These are phyloP conservation scores for Linaria vulgaris DNA, from an alignment of 257 asterid genomes.

Conservation along the genomic window DNA sequence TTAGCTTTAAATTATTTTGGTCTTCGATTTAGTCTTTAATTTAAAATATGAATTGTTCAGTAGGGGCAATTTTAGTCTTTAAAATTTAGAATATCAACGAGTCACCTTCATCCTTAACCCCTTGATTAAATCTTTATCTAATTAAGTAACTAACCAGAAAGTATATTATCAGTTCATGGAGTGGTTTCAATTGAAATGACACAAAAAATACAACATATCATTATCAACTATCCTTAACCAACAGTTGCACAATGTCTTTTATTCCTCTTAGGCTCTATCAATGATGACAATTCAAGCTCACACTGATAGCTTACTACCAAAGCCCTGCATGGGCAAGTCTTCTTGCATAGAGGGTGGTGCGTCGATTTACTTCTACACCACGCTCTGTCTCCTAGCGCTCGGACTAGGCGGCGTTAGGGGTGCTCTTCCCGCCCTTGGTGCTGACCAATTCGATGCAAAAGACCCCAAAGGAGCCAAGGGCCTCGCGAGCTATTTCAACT, in stretches of 20 bases:
- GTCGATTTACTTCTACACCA: slow-evolving; percentile 58
- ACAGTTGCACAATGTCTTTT: background rate
- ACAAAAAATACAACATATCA: slow-evolving; percentile 3
- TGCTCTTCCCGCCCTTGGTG: slow-evolving; percentile 82
- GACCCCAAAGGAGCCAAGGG: slow-evolving; percentile 64
- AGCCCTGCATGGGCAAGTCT: slow-evolving; percentile 49
- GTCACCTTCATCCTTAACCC: no score
- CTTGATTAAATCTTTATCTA: no score
- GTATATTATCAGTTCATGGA: slow-evolving; percentile 22
- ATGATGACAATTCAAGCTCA: slow-evolving; percentile 83
- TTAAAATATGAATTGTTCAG: no score
- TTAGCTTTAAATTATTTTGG: no score
- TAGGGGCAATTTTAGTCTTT: no score
- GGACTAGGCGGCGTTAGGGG: slow-evolving; percentile 79
- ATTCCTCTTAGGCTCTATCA: slow-evolving; percentile 49
- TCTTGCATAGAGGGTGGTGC: slow-evolving; percentile 56
- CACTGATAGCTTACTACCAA: slow-evolving; percentile 51
- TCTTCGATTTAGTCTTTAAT: no score
- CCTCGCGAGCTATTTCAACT: slow-evolving; percentile 77
- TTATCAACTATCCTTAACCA: slow-evolving; percentile 12
- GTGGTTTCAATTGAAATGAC: slow-evolving; percentile 33
- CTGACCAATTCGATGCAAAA: slow-evolving; percentile 72
- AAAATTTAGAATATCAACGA: no score
- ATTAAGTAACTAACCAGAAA: no score
- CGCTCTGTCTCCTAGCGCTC: slow-evolving; percentile 57